Percentiles rank a stretch among this genome's conserved stretches.
These are phyloP conservation scores for Ogataea allantospora DNA, from an alignment of 805 yeast genomes.

Conservation along the genomic window DNA sequence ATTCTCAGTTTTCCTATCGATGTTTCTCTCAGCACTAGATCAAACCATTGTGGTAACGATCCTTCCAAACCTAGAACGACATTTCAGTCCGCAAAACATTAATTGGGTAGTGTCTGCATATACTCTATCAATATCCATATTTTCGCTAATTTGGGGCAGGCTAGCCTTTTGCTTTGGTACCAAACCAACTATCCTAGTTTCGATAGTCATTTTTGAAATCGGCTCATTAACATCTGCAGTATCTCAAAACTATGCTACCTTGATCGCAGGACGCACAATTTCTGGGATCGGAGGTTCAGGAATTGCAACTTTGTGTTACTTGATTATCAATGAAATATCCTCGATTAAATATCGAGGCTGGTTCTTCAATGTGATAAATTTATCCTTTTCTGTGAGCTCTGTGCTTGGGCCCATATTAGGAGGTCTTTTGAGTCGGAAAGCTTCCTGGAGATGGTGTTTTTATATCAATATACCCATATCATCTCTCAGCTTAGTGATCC, in stretches of 20 bases:
- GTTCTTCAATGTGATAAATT: constrained; percentile 38
- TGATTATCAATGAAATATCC: constrained; percentile 56
- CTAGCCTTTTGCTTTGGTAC: constrained; percentile 58
- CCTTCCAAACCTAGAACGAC: constrained; percentile 46
- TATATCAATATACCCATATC: constrained; percentile 67
- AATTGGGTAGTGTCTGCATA: constrained; percentile 62
- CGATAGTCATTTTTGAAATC: constrained; percentile 53
- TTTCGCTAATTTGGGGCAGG: constrained; percentile 58
- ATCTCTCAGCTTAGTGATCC: constrained; percentile 51
- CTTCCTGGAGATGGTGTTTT: constrained; percentile 76
- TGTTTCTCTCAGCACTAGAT: constrained; percentile 46
- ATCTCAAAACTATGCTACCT: constrained; percentile 51
- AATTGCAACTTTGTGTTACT: constrained; percentile 53
- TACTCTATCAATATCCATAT: constrained; percentile 50
- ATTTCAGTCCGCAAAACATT: constrained; percentile 47
- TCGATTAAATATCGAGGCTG: constrained; percentile 42
- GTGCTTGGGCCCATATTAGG: constrained; percentile 66
- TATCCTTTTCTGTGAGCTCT: constrained; percentile 48
- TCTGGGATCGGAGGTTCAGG: constrained; percentile 76
- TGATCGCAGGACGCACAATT: constrained; percentile 69
- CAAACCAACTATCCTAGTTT: constrained; percentile 45
- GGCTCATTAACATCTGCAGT: constrained; percentile 64
- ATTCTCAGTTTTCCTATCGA: constrained; percentile 16
- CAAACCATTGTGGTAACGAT: constrained; percentile 58
- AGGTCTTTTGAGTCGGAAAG: constrained; percentile 56